Evolutionary conservation across 805 yeast genomes (phyloP).

Genomic region (Candida orba): DNA sequence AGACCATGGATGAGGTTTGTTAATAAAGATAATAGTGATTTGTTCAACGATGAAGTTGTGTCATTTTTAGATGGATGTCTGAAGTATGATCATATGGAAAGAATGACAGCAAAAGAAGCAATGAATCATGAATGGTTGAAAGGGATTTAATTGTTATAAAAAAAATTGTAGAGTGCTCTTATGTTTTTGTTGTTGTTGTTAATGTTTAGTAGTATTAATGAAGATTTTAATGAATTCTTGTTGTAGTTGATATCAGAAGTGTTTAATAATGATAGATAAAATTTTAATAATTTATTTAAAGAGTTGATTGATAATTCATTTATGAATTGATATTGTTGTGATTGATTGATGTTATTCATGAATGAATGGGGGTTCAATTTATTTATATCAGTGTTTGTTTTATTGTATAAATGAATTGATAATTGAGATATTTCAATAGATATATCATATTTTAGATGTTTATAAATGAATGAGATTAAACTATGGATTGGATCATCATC

Average conservation of each 20-base stretch:
- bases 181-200: background rate
- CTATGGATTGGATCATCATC: too few relatives aligned
- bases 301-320: too few relatives aligned
- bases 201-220: background rate
- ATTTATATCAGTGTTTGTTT: too few relatives aligned
- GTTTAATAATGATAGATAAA: background rate
- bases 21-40: conserved; percentile 43
- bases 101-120: conserved; percentile 85
- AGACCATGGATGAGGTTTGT: conserved; percentile 62
- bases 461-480: too few relatives aligned
- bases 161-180: too few relatives aligned
- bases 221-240: background rate
- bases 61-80: conserved; percentile 69
- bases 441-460: too few relatives aligned
- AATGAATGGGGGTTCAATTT: too few relatives aligned
- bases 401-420: too few relatives aligned
- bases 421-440: too few relatives aligned
- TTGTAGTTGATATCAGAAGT: background rate
- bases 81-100: conserved; percentile 79
- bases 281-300: too few relatives aligned
- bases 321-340: too few relatives aligned
- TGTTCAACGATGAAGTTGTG: conserved; percentile 48
- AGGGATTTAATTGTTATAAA: conserved; percentile 18
- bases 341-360: too few relatives aligned
- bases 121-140: conserved; percentile 67